Evolutionary conservation across 768 basidiomycete species (phyloP), one percentile per base, ranked within the genome.

Genomic region (Nidularia sp.): DNA sequence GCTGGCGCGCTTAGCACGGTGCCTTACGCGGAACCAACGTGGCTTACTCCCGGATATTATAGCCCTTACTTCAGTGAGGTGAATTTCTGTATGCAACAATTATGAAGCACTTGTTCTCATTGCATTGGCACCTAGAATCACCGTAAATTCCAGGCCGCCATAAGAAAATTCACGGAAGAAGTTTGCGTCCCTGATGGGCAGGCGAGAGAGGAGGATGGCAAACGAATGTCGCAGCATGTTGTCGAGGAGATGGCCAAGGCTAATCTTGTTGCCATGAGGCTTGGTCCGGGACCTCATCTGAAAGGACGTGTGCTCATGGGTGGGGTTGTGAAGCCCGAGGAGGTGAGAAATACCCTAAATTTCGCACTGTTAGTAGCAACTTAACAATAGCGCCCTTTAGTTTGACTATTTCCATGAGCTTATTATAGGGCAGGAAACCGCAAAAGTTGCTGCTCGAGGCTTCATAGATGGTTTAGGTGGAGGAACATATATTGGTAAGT

Each of bases 21-120:
- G 0, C 94, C 95, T 0, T 96, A 94, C 66, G 91, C 84, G 0
- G 94, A 97, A 63, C 89, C 94, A 3, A 86, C 83, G 2, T 96
- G 93, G 90, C 68, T 94, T 49, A 71, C 77, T 13, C 54, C 60
- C 22, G 88, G 85, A 13, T 93, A 83, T 71, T 74, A 85, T 61
- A 81, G 67, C 81, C 94, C 73, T 55, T 88, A 64, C 80, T 97
- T 90, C 60, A 85, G 84, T 52, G 74, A 86, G 25, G 71, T 96
- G 53, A 72, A 75, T 49, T 15, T 22, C 42, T 29, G 2, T n/a
- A n/a, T 33, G 34, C 31, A 22, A 13, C 29, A 43, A 29, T 13
- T 50, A 13, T 43, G 4, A 12, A 18, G 9, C 29, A 34, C 34
- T 43, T 3, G 36, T 41, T 15, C 4, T 48, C 32, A n/a, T 31